phyloP scores from a whole-genome alignment of 23 red algal species.

The Gracilaria domingensis region DNA sequence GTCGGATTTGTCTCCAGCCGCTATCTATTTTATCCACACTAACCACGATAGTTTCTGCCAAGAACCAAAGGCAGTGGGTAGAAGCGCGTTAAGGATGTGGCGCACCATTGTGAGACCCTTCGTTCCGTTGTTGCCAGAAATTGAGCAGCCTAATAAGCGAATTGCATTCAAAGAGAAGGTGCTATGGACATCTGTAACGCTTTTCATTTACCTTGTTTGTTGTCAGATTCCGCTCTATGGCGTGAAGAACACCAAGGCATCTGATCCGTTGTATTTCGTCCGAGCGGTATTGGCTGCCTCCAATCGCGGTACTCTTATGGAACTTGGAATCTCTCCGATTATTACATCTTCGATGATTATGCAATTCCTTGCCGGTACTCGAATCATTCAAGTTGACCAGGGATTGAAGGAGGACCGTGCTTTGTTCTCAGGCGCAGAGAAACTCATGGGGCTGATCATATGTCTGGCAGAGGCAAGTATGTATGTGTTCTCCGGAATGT shows the following conservation, averaged over 20 bases:
- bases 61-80: background rate
- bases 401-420: slow-evolving; percentile 88
- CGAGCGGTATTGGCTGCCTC: slow-evolving; percentile 94
- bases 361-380: slow-evolving; percentile 95
- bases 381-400: slow-evolving; percentile 96
- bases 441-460: slow-evolving; percentile 95
- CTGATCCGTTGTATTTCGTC: slow-evolving; percentile 98
- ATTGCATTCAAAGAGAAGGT: slow-evolving; percentile 96
- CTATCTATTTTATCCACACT: background rate
- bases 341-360: slow-evolving; percentile 98
- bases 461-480: slow-evolving; percentile 87
- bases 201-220: slow-evolving; percentile 98
- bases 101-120: slow-evolving; percentile 90
- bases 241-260: slow-evolving; percentile 91
- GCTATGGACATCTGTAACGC: slow-evolving; percentile 91
- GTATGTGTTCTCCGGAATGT: slow-evolving; percentile 99
- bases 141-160: slow-evolving; percentile 84
- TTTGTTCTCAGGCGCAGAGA: slow-evolving; percentile 95
- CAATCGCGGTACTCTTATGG: slow-evolving; percentile 98
- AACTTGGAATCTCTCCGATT: slow-evolving; percentile 98
- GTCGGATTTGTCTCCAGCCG: background rate
- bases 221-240: slow-evolving; percentile 99
- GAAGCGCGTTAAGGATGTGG: slow-evolving; percentile 52
- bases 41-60: background rate
- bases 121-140: slow-evolving; percentile 89